Base-by-base conservation (phyloP, 1,139 yeast genomes). In the Blastobotrys capitulatus region DNA sequence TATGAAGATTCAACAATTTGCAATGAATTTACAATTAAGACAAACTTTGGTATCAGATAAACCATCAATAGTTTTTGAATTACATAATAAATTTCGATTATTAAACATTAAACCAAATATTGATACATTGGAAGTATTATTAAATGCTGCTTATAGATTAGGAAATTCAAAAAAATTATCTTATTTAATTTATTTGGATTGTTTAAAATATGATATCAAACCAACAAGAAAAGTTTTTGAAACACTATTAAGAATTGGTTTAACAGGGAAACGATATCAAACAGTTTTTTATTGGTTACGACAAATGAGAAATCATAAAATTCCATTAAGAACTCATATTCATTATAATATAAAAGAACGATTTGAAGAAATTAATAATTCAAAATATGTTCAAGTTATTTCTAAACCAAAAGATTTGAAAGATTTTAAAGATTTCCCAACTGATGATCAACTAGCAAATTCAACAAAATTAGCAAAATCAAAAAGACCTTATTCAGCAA, bases 161-260 rank as follows among this genome's bases (percentile, higher is more conserved):
- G 62, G 66, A 7, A 62, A 64, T 45, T 54, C 67, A 25, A 65
- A 66, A 47, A 57, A 60, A 34, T 56, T 64, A n/a, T 48, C 59
- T 16, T 55, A 57, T 46, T 51, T 48, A 15, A 61, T 66, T 8
- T 66, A 57, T 53, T 41, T 49, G 7, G 67, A 65, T 38, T 43
- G 55, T 34, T 38, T 50, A 5, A 37, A 39, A 9, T 37, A 48
- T 9, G 46, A 49, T 10, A 38, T 59, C 2, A 2, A 7, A 18
- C 61, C 63, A 1, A 48, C 56, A 1, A 54, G 63, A 2, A 43
- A 48, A n/a, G 54, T 57, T 8, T 53, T 55, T 31, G 68, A 63
- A 50, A 56, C 64, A 5, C 44, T 61, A 32, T 39, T 66, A 3
- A 51, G 54, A 42, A 54, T 59, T 36, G 63, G 65, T 25, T 48